A percentile compares a stretch with the other conserved stretches of the same genome.
Evolutionary conservation across 163 green algal genomes (phyloP).

Genomic region (Chlamydomonas reinhardtii): DNA sequence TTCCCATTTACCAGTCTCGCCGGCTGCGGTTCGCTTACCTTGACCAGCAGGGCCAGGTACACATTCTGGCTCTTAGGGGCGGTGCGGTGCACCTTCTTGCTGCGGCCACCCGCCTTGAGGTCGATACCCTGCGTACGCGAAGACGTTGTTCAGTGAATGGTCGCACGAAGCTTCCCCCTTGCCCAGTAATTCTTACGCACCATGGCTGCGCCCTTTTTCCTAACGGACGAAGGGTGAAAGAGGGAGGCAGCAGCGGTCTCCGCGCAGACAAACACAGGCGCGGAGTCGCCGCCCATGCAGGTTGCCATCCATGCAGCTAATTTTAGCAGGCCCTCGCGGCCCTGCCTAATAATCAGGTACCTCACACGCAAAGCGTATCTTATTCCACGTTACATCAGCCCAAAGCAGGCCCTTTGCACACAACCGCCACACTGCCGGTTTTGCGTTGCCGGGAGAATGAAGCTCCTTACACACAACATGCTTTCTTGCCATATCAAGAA

Average conservation of each 20-base stretch:
- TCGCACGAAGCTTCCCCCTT: too few species aligned
- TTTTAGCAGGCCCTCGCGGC: too few species aligned
- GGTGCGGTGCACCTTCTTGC: slow-evolving; percentile 92
- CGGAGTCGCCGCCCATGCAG: background rate
- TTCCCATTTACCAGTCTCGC: too few species aligned
- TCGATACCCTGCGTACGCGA: slow-evolving; percentile 96
- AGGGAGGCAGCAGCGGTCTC: background rate
- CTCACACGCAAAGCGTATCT: too few species aligned
- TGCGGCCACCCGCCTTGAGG: slow-evolving; percentile 95
- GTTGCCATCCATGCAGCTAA: too few species aligned
- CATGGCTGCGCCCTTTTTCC: slow-evolving; percentile 51
- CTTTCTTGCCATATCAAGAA: slow-evolving; percentile 96
- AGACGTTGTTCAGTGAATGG: background rate
- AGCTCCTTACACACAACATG: slow-evolving; percentile 99
- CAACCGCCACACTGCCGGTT: background rate
- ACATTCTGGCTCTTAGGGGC: slow-evolving; percentile 98
- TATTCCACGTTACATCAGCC: too few species aligned
- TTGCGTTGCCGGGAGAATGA: slow-evolving; percentile 77
- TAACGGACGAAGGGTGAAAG: slow-evolving; percentile 47
- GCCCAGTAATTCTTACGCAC: background rate
- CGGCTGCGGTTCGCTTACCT: slow-evolving; percentile 86
- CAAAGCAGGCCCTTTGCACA: too few species aligned
- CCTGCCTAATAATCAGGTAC: too few species aligned
- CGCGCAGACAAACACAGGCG: slow-evolving; percentile 7
- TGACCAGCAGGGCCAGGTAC: slow-evolving; percentile 99